Evolutionary conservation across 208 protist species (phyloP).

Genomic region (Lotmaria passim): DNA sequence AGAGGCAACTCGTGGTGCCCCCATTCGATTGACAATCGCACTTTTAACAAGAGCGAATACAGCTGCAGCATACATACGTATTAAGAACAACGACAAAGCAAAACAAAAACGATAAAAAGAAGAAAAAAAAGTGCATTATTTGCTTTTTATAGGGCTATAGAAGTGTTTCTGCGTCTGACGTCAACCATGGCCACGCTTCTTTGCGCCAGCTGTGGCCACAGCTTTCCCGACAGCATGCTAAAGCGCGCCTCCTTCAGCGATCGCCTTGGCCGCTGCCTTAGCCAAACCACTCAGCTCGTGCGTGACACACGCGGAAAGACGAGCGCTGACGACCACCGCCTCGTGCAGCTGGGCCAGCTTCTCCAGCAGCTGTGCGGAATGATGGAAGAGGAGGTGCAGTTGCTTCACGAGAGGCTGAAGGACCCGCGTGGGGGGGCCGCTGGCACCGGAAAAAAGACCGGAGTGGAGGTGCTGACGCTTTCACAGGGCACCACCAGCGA

Average conservation of each 20-base stretch:
- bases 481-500: background rate
- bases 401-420: constrained; percentile 37
- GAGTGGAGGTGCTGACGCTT: constrained; percentile 7
- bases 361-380: constrained; percentile 73
- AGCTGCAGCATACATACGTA: no score
- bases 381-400: constrained; percentile 73
- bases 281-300: constrained; percentile 47
- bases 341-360: constrained; percentile 44
- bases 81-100: no score
- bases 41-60: no score
- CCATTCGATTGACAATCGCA: no score
- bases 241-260: constrained; percentile 71
- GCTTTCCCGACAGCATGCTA: constrained; percentile 63
- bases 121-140: background rate
- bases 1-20: no score
- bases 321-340: constrained; percentile 51
- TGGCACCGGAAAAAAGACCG: background rate
- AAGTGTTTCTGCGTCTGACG: background rate
- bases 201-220: constrained; percentile 81
- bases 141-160: background rate
- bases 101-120: no score
- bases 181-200: constrained; percentile 62
- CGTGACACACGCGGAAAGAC: constrained; percentile 42
- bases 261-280: constrained; percentile 62
- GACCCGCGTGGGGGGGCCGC: constrained; percentile 1